Base-by-base conservation (phyloP, 2,329 filamentous ascomycete genomes). In the Arthrobotrys sphaeroides region DNA sequence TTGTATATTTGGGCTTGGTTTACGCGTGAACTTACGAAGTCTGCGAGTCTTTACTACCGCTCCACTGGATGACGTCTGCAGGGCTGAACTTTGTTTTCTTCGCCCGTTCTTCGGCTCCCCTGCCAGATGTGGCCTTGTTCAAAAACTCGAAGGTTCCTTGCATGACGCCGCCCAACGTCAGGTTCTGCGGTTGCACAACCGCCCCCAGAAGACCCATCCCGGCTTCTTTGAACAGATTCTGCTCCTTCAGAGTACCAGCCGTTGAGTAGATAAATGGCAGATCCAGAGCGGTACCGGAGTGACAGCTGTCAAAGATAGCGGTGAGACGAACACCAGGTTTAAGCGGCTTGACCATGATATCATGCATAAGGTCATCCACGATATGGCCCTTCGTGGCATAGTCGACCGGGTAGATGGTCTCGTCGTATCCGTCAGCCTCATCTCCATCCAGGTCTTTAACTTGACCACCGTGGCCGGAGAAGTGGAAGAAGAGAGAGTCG, bases 401-500 rank as follows among this genome's bases (percentile, higher is more conserved):
- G 82, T 94, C 91, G 16, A 94, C 90, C 0, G 91, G 91, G 81
- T 94, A 94, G 78, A 94, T 91, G 76, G 93, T 91, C 81, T 94
- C 91, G 79, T 94, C 91, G 80, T 91, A 92, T 43, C 91, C 91
- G 80, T 94, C 91, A 36, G 91, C 89, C 81, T 94, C 91, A 79
- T 94, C 91, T 26, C 91, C 91, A 79, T 93, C 91, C 38, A 91
- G 83, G 81, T 94, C 91, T 79, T 90, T 88, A 1, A 91, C 92
- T 82, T 94, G 91, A n/a, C 91, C 91, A 73, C 91, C 73, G 20
- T 77, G 73, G n/a, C 91, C 93, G 40, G 94, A 97, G 82, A 97
- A 98, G 84, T 98, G 94, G 85, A 98, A 97, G 84, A 98, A 98
- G 5, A 98, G 87, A 3, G 94, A 96, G 82, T 98, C 94, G 81